A percentile compares a stretch with the other conserved stretches of the same genome.
These are phyloP conservation scores for Aechmea fasciata DNA, from an alignment of 176 grass and related monocot genomes.

Conservation along the genomic window DNA sequence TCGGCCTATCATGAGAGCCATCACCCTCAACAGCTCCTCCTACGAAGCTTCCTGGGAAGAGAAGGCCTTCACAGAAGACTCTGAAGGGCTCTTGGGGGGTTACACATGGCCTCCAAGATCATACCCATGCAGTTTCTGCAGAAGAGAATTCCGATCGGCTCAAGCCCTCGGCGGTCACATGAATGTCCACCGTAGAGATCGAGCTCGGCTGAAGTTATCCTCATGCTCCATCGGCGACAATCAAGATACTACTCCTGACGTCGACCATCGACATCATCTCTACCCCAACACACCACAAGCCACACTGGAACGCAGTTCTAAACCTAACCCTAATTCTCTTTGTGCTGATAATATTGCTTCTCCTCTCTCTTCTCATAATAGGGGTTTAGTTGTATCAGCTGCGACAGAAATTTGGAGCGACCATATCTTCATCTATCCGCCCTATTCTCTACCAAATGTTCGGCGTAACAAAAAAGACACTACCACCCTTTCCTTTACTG, in stretches of 20 bases:
- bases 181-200: conserved; percentile 76
- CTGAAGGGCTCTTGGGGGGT: conserved; percentile 35
- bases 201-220: conserved; percentile 57
- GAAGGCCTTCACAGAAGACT: conserved; percentile 55
- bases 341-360: not conserved
- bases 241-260: not conserved
- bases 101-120: conserved; percentile 73
- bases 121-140: conserved; percentile 69
- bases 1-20: not conserved
- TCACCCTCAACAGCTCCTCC: not conserved
- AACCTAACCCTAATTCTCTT: conserved; percentile 11
- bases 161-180: conserved; percentile 64
- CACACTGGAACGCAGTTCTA: conserved; percentile 1
- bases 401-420: not conserved
- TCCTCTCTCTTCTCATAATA: conserved; percentile 6
- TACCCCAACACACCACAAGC: not conserved
- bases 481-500: not conserved
- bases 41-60: conserved; percentile 47
- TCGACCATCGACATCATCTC: not conserved
- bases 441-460: not conserved
- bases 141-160: conserved; percentile 62
- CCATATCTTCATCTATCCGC: not conserved
- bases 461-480: not conserved
- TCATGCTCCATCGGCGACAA: conserved; percentile 11
- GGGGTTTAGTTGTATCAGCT: not conserved